Conservation (phyloP, 2,329 filamentous ascomycete species). For the Didymella segeticola region DNA sequence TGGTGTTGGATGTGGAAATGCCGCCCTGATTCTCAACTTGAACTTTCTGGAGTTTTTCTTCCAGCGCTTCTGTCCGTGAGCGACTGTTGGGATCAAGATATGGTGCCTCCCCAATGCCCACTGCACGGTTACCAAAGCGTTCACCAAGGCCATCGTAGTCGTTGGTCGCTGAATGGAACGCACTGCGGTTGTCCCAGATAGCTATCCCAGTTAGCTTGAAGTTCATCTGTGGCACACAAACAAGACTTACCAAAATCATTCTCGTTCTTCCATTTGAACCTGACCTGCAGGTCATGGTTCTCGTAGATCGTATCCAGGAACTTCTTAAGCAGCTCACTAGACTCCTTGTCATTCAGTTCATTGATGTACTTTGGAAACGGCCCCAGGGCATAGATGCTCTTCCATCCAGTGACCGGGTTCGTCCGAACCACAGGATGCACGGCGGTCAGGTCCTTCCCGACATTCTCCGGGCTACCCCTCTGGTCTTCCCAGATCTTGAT, state of each 20-base stretch:
- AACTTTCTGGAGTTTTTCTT: background rate
- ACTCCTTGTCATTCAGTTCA: constrained; percentile 46
- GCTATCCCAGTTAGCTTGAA: constrained; percentile 25
- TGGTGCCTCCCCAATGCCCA: constrained; percentile 49
- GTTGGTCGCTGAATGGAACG: constrained; percentile 36
- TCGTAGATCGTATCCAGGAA: constrained; percentile 32
- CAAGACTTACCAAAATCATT: constrained; percentile 24
- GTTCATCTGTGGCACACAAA: background rate
- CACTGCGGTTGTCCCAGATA: constrained; percentile 50
- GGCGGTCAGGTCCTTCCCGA: constrained; percentile 28
- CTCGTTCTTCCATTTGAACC: constrained; percentile 48
- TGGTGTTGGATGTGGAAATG: background rate
- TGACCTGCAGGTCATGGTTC: constrained; percentile 51
- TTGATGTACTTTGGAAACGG: constrained; percentile 45
- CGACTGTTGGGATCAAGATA: constrained; percentile 47
- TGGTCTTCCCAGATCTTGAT: constrained; percentile 22
- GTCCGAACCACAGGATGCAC: constrained; percentile 41
- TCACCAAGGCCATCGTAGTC: constrained; percentile 26
- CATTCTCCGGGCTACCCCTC: constrained; percentile 33
- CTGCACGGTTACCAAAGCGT: constrained; percentile 38
- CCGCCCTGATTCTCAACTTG: background rate
- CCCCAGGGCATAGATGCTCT: constrained; percentile 38
- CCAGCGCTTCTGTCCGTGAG: constrained; percentile 33
- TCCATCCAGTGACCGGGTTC: constrained; percentile 45
- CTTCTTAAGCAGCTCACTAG: constrained; percentile 13